Evolutionary conservation across 495 filamentous ascomycete species (phyloP).

Genomic region (Xylaria venustula): DNA sequence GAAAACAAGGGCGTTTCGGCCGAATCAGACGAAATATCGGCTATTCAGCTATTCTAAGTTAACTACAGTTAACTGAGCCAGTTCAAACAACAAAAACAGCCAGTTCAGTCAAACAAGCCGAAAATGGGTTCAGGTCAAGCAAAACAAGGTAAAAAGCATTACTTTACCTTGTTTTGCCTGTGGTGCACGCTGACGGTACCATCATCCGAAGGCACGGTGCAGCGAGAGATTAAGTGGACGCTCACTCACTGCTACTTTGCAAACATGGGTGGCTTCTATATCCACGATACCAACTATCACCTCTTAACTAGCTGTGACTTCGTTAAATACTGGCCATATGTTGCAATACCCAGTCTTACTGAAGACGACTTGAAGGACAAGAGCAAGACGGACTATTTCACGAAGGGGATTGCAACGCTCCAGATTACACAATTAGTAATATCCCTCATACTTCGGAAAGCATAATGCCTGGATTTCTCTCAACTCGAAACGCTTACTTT

Average conservation of each 20-base stretch:
- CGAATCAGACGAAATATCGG: no score
- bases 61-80: no score
- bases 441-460: slow-evolving; percentile 24
- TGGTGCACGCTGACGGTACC: no score
- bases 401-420: slow-evolving; percentile 22
- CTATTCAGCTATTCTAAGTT: no score
- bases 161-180: no score
- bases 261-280: slow-evolving; percentile 40
- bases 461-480: slow-evolving; percentile 26
- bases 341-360: background rate
- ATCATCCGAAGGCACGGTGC: no score
- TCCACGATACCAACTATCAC: background rate
- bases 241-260: slow-evolving; percentile 33
- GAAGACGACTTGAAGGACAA: slow-evolving; percentile 37
- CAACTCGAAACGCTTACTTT: slow-evolving; percentile 33
- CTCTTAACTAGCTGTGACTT: background rate
- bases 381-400: slow-evolving; percentile 36
- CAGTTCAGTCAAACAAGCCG: no score
- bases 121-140: no score
- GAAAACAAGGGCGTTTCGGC: no score
- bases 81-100: no score
- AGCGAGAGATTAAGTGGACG: slow-evolving; percentile 20
- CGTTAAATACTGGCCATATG: background rate
- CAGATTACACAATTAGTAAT: slow-evolving; percentile 32
- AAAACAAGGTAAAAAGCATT: no score